Percentiles rank a stretch among this genome's conserved stretches.
These are phyloP conservation scores for Pseudopediastrum boryanum DNA, from an alignment of 139 green algal species.

Conservation along the genomic window DNA sequence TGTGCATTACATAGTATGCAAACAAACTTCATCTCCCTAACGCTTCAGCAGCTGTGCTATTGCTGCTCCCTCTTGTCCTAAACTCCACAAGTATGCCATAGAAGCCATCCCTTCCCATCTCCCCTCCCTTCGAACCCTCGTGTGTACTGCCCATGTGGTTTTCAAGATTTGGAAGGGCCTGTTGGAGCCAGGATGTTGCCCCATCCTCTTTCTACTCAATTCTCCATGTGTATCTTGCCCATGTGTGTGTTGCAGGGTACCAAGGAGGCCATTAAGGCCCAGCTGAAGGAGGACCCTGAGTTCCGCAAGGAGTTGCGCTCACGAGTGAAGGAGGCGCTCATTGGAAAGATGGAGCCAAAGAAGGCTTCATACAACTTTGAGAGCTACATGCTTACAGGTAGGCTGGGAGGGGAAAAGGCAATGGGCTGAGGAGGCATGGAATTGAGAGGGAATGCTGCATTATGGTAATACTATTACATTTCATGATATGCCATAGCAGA, in stretches of 20 bases:
- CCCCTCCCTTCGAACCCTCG: too few species aligned
- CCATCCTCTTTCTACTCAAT: too few species aligned
- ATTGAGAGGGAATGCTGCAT: not conserved
- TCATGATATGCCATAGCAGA: too few species aligned
- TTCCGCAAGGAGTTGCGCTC: conserved; percentile 59
- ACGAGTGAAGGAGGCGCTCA: conserved; percentile 53
- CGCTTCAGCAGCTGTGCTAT: too few species aligned
- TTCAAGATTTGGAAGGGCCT: too few species aligned
- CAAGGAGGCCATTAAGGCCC: conserved; percentile 54
- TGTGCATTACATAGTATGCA: too few species aligned
- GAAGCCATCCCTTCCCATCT: not conserved
- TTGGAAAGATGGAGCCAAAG: conserved; percentile 43
- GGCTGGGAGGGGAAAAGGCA: not conserved
- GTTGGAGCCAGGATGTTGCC: too few species aligned
- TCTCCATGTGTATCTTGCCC: too few species aligned
- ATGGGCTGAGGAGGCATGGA: conserved; percentile 10
- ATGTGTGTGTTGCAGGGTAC: conserved; percentile 27
- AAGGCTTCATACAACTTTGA: conserved; percentile 65
- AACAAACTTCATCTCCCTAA: too few species aligned
- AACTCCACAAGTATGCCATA: not conserved
- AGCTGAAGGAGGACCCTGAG: conserved; percentile 44
- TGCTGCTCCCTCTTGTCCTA: too few species aligned
- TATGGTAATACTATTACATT: too few species aligned
- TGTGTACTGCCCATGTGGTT: too few species aligned
- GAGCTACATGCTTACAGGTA: conserved; percentile 52